A percentile compares a stretch with the other conserved stretches of the same genome.
These are phyloP conservation scores for Jimgerdemannia flammicorona DNA, from an alignment of 192 early-diverging fungal species.

Conservation along the genomic window DNA sequence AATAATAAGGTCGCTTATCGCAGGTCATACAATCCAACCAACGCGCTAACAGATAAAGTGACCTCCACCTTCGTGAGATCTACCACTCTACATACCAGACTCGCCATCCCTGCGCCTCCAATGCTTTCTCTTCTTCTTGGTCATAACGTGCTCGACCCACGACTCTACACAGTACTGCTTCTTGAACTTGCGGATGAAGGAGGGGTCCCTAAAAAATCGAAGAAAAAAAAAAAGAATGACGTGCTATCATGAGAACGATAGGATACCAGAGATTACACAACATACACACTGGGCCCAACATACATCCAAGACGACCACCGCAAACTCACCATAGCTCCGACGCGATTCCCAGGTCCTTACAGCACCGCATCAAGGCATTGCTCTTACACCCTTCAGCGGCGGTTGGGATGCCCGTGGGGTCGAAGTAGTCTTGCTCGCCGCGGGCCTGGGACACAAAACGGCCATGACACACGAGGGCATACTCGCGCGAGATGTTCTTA, in stretches of 20 bases:
- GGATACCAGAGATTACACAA: background rate
- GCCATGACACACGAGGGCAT: slow-evolving; percentile 83
- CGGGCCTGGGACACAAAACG: slow-evolving; percentile 87
- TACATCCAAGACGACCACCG: too few species aligned
- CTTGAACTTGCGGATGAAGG: slow-evolving; percentile 85
- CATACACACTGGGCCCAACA: too few species aligned
- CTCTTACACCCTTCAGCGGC: slow-evolving; percentile 87
- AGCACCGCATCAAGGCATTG: slow-evolving; percentile 94
- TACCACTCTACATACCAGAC: slow-evolving; percentile 14
- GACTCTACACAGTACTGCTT: slow-evolving; percentile 73
- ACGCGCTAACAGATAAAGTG: background rate
- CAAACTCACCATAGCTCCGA: slow-evolving; percentile 78
- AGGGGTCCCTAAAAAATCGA: slow-evolving; percentile 68
- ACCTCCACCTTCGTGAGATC: too few species aligned
- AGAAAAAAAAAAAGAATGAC: slow-evolving; percentile 5
- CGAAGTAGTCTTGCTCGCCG: slow-evolving; percentile 92
- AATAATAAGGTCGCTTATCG: too few species aligned
- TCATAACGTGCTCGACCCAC: slow-evolving; percentile 69
- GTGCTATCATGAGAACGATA: background rate
- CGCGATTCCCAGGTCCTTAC: slow-evolving; percentile 92
- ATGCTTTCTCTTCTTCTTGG: slow-evolving; percentile 73
- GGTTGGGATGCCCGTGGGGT: slow-evolving; percentile 68
- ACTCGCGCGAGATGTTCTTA: slow-evolving; percentile 85
- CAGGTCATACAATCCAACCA: background rate
- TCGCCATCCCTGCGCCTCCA: slow-evolving; percentile 76